Base-by-base conservation (phyloP, 2,329 filamentous ascomycete genomes). In the Claviceps arundinis region DNA sequence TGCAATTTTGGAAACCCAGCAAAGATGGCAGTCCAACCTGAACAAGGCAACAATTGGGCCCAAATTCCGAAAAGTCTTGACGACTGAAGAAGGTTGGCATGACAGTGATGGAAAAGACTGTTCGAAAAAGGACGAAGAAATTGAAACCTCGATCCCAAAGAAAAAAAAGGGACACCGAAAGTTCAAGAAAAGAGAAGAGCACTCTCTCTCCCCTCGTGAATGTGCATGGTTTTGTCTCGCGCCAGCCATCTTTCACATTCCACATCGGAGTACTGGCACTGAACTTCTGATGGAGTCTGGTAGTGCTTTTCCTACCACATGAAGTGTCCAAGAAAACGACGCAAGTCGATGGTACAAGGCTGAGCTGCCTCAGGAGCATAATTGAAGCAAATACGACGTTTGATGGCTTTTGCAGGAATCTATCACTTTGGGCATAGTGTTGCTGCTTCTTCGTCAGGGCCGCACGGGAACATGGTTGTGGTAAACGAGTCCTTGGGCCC, bases 1-100 rank as follows among this genome's bases (percentile, higher is more conserved):
- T 89, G 75, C 81, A 84, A 59, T 90, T 90, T 65, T 90, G 85
- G 85, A 87, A 85, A 67, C 72, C 74, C 9, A 81, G 76, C 61
- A 75, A 76, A 55, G 64, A 69, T 40, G 58, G 54, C 3, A 54
- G 62, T 37, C 50, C 66, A 38, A 57, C 59, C n/a, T 65, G 59
- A 59, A 46, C n/a, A 47, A 47, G 19, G 2, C 24, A 46, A 22
- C 22, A 22, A 22, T 22, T 22, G 22, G 22, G 22, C 22, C 22
- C 22, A 22, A 16, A 16, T 3, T 13, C 26, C 4, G 22, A 44
- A 24, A 30, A 4, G 19, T 17, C 11, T 9, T 37, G 4, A 24
- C 11, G 37, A 11, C 19, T 48, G n/a, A 24, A 43, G 17, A 19
- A 30, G 16, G 30, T 22, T 37, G 41, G 8, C 30, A 44, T 17